Evolutionary conservation across 2,329 filamentous ascomycete species (phyloP).

Genomic region (Aureobasidium leucospermi): DNA sequence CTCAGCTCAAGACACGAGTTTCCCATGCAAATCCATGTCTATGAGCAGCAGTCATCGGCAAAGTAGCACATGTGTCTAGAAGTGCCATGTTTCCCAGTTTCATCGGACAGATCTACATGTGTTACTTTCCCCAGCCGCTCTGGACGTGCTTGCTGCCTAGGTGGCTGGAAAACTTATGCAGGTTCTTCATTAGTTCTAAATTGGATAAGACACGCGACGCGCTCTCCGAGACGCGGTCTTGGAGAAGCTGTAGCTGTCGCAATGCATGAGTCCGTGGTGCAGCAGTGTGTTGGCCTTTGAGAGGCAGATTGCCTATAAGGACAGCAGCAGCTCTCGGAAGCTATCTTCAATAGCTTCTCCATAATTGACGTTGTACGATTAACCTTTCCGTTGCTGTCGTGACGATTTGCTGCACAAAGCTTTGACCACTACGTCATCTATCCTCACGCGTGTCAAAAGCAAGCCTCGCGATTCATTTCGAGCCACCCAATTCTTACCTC

Average conservation of each 20-base stretch:
- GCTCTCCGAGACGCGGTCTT: neutral
- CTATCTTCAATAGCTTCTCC: neutral
- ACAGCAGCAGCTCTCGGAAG: neutral
- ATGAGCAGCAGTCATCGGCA: too few species aligned
- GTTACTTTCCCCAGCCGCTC: neutral
- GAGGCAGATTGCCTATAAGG: neutral
- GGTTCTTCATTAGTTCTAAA: neutral
- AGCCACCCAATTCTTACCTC: conserved; percentile 3
- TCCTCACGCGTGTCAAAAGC: neutral
- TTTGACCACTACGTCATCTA: neutral
- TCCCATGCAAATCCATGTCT: neutral
- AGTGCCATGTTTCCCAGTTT: neutral
- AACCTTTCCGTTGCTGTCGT: neutral
- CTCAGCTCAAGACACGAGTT: neutral
- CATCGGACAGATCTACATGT: neutral
- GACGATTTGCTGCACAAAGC: neutral
- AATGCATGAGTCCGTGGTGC: neutral
- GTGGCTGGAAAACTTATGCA: conserved; percentile 6
- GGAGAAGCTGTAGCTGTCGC: neutral
- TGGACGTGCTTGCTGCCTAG: neutral
- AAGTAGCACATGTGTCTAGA: neutral
- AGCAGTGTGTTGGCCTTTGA: neutral
- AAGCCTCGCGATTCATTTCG: neutral
- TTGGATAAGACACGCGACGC: neutral
- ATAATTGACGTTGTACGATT: neutral